Base-by-base conservation (phyloP, 2,329 filamentous ascomycete genomes). In the Coniochaeta sp. region DNA sequence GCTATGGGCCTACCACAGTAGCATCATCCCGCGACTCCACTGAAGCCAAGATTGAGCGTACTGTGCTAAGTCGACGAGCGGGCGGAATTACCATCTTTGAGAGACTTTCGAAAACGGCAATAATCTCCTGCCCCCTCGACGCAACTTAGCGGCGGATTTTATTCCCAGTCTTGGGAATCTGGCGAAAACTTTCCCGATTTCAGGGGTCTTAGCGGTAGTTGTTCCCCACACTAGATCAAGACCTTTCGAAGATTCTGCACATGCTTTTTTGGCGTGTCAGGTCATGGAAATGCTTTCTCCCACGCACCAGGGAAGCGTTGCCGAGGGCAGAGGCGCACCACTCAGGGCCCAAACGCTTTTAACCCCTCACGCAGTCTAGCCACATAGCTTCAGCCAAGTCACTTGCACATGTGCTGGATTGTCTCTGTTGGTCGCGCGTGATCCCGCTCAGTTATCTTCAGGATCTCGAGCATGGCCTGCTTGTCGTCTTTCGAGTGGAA, bases 391-490 rank as follows among this genome's bases (percentile, higher is more conserved):
- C 26, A n/a, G 17, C 28, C 54, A 57, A 8, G 34, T 57, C 54
- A 57, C 34, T 24, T 57, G 54, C 54, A 57, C 54, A 57, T 34
- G 31, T 43, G 38, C 59, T 70, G 70, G 26, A 72, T 68, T 0
- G 63, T 61, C 57, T 69, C 66, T 3, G 72, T 73, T 5, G 72
- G 71, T 9, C 72, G 67, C 8, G 67, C 69, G 54, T 73, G 71
- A 28, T 69, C 66, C 16, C 62, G 64, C 31, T 73, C 70, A 0
- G 72, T 73, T 31, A 62, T 63, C 9, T 64, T 64, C 8, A 73
- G 64, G 31, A 73, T 66, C 11, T 68, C 63, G 2, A 73, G 54
- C 59, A 72, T 67, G 2, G 68, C 69, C 36, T 68, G 62, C 40
- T 71, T 71, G 59, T 73, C 71, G 12, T 44, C 24, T 17, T 61